A percentile compares a stretch with the other conserved stretches of the same genome.
Evolutionary conservation across 1,139 yeast genomes (phyloP).

Genomic region (Yamadazyma pseudoaaseri): DNA sequence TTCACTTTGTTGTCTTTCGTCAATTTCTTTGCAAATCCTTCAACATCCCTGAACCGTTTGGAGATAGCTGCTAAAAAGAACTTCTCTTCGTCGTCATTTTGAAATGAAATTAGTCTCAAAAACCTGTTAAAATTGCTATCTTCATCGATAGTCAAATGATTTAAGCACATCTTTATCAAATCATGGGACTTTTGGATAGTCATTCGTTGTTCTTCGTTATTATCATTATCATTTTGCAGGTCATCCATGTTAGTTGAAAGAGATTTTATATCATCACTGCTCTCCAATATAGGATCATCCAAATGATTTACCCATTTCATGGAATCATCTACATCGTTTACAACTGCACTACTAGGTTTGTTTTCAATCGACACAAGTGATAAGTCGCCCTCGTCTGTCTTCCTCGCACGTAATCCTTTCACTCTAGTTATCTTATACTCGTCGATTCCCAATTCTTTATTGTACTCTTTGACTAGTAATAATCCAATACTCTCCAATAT

Average conservation of each 20-base stretch:
- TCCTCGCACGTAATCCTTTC: constrained; percentile 60
- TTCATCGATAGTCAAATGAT: constrained; percentile 16
- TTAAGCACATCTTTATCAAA: constrained; percentile 19
- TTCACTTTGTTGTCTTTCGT: constrained; percentile 69
- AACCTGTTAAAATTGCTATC: constrained; percentile 24
- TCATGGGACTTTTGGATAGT: constrained; percentile 4
- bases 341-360: constrained; percentile 27
- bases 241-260: constrained; percentile 14
- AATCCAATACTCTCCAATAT: constrained; percentile 81
- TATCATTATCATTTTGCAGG: constrained; percentile 10
- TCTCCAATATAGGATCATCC: constrained; percentile 6
- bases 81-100: constrained; percentile 31
- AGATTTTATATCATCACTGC: constrained; percentile 16
- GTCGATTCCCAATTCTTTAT: constrained; percentile 20
- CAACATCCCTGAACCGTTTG: constrained; percentile 84
- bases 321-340: constrained; percentile 25
- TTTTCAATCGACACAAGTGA: constrained; percentile 16
- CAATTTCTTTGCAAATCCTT: constrained; percentile 82
- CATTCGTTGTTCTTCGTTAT: constrained; percentile 11
- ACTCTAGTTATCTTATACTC: constrained; percentile 58
- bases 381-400: constrained; percentile 22
- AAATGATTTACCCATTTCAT: constrained; percentile 32
- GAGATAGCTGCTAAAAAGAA: constrained; percentile 65
- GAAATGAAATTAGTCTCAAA: constrained; percentile 28
- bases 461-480: constrained; percentile 45